Evolutionary conservation across 176 grass and related monocot species (phyloP).

Genomic region (Sorghum bicolor): Sorghum_bicolor_NCBIv3 NC_012874.2:11562001-11562500

Average conservation of each 20-base stretch:
- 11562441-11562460: slow-evolving; percentile 35
- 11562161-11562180: slow-evolving; percentile 52
- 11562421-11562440: slow-evolving; percentile 32
- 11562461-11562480: slow-evolving; percentile 19
- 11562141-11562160: slow-evolving; percentile 35
- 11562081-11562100: slow-evolving; percentile 54
- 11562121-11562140: slow-evolving; percentile 39
- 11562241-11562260: slow-evolving; percentile 47
- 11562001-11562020: slow-evolving; percentile 80
- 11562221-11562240: slow-evolving; percentile 45
- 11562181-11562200: slow-evolving; percentile 56
- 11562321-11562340: neutral
- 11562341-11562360: neutral
- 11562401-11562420: neutral
- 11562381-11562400: neutral
- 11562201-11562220: slow-evolving; percentile 15
- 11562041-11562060: slow-evolving; percentile 49
- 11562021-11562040: slow-evolving; percentile 69
- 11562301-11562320: slow-evolving; percentile 45
- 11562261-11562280: slow-evolving; percentile 29
- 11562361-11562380: neutral
- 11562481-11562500: neutral
- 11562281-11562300: slow-evolving; percentile 54
- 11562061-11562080: slow-evolving; percentile 46
- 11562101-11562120: slow-evolving; percentile 59